Base-by-base conservation (phyloP, 2,329 filamentous ascomycete species). In the Ilyonectria destructans region DNA sequence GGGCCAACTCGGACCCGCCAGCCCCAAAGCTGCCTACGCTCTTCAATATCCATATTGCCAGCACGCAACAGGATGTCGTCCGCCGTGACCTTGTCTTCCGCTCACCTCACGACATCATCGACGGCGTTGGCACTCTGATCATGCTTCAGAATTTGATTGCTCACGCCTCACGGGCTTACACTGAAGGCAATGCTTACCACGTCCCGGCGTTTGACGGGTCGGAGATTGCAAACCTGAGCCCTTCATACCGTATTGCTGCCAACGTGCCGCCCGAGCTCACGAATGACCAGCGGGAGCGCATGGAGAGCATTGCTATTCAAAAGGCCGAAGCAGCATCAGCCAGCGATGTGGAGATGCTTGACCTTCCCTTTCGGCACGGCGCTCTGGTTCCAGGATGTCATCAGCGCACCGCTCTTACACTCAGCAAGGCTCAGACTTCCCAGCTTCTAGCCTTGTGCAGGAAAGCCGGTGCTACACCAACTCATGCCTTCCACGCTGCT, bases 21-120 rank as follows among this genome's bases (percentile, higher is more conserved):
- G 52, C 51, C 23, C 60, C 51, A 5, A 12, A 35, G 5, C 3
- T 62, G 51, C 43, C 60, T 9, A 57, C 60, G 4, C 15, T 62
- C 4, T 62, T 62, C 45, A 52, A 57, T 12, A 26, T 58, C 29
- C 33, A n/a, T 61, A 13, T 31, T 2, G 0, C 23, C 1, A 2
- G 0, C 37, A 8, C 29, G 21, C 0, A 23, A 21, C 2, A 13
- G 37, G 21, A 23, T n/a, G 26, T 0, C 5, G 0, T 29, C 6
- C 76, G 73, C 1, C 75, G 78, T 4, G 81, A 83, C 37, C 67
- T 82, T 0, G 69, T 83, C 6, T 72, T 84, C 15, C 79, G 81
- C 1, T 79, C 79, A 2, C 80, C 79, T 1, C 82, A 83, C 57
- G 80, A 83, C 13, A 77, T 82, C 21, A 78, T 83, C 6, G 82